Evolutionary conservation across 2,329 filamentous ascomycete species (phyloP), one percentile per base, ranked within the genome.

Genomic region (Parastagonospora nodorum): DNA sequence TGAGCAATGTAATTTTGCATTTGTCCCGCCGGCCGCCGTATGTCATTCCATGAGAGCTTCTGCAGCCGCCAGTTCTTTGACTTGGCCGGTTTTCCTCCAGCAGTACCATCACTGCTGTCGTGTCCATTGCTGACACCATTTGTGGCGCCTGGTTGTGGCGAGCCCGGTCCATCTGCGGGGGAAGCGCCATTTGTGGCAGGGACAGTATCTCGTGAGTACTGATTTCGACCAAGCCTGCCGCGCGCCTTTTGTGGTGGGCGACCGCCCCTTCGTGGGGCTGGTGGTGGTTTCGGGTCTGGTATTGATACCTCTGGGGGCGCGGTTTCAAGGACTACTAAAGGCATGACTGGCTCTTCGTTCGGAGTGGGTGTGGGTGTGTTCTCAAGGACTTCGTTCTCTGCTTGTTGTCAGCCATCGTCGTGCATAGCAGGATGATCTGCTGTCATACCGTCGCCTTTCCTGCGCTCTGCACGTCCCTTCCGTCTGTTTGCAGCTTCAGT

Each of bases 1-100:
- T 90, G 86, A 4, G 89, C 88, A 57, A 97, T 96, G 67, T 93
- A 97, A 61, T 94, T 91, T 51, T 96, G 82, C 68, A 97, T 95
- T 15, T 84, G 88, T 4, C 89, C 84, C 5, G 92, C 90, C 8
- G 91, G 87, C 58, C 89, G 85, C 75, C 89, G 90, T 85, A 96
- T 92, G 68, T 96, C 92, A 52, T 87, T 87, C 86, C 95, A 89
- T 27, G 87, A 92, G 50, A 92, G 84, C 61, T 80, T 78, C 45
- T 83, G 78, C 10, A 81, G 74, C 55, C 83, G 78, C 72, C 79
- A 78, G 43, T 81, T 79, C 53, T 80, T 80, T 3, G 78, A 72
- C 71, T 89, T 91, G 60, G 82, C 86, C 57, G 80, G 80, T 72
- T 69, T 73, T 82, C 83, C 42, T 79, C 78, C 50, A 77, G 75